phyloP scores from a whole-genome alignment of 768 basidiomycete genomes.

The Collybia sordida region DNA sequence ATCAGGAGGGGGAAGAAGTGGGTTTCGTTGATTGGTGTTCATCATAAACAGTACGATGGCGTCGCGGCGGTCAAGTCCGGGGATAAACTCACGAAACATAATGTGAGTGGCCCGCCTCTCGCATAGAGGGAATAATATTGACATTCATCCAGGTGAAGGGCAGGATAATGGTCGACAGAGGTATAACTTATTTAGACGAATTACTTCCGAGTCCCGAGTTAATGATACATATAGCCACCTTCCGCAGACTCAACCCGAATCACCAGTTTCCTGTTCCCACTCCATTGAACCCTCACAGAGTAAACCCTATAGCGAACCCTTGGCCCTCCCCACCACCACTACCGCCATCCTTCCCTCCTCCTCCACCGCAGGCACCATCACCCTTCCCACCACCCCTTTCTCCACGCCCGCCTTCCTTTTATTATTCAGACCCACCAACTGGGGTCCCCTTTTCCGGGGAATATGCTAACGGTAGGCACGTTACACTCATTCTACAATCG shows the following conservation, averaged over 20 bases:
- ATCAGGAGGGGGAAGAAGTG: constrained; percentile 56
- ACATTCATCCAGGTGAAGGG: constrained; percentile 41
- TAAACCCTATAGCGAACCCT: background rate
- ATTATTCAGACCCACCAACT: no score
- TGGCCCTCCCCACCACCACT: background rate
- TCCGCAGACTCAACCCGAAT: constrained; percentile 51
- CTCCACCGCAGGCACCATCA: no score
- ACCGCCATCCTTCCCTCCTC: background rate
- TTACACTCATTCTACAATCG: background rate
- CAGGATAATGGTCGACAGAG: constrained; percentile 62
- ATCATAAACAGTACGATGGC: constrained; percentile 59
- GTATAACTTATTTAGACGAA: constrained; percentile 22
- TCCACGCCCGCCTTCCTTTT: no score
- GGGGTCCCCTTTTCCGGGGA: background rate
- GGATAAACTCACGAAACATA: constrained; percentile 44
- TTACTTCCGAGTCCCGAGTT: background rate
- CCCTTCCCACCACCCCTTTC: background rate
- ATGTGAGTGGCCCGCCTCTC: constrained; percentile 30
- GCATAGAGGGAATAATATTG: background rate
- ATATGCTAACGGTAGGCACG: constrained; percentile 9
- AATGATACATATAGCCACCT: constrained; percentile 33
- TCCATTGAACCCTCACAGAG: constrained; percentile 18
- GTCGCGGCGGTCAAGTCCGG: constrained; percentile 39
- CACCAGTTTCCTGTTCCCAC: constrained; percentile 43
- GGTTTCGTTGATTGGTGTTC: constrained; percentile 49